Conservation (phyloP, 805 yeast genomes). For the Schwanniomyces occidentalis region DNA sequence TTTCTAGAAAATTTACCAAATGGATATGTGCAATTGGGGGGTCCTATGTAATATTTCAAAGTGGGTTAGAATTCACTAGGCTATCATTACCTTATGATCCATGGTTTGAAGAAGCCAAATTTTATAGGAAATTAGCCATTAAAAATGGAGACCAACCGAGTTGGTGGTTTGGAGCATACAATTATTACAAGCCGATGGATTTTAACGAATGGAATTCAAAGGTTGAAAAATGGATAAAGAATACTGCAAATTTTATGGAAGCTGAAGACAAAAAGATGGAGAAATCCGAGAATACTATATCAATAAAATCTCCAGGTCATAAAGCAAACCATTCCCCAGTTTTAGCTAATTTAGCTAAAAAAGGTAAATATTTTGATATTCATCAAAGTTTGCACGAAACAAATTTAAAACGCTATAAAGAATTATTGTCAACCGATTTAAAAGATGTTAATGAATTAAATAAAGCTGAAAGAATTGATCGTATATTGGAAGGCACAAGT, state of each 20-base stretch:
- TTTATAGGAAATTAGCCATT: slow-evolving; percentile 51
- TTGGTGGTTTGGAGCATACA: slow-evolving; percentile 69
- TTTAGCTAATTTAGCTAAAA: slow-evolving; percentile 12
- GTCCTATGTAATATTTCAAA: slow-evolving; percentile 47
- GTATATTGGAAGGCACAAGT: slow-evolving; percentile 32
- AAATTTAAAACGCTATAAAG: slow-evolving; percentile 19
- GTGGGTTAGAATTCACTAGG: slow-evolving; percentile 58
- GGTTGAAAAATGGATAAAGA: slow-evolving; percentile 17
- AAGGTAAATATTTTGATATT: slow-evolving; percentile 31
- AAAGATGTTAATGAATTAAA: slow-evolving; percentile 35
- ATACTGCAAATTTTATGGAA: slow-evolving; percentile 12
- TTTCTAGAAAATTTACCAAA: slow-evolving; percentile 13
- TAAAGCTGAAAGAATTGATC: slow-evolving; percentile 36
- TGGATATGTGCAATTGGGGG: slow-evolving; percentile 33
- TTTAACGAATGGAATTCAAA: slow-evolving; percentile 35
- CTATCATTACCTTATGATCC: slow-evolving; percentile 55
- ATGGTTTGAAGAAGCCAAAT: slow-evolving; percentile 67
- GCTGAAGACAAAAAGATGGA: slow-evolving; percentile 1
- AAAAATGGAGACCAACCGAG: slow-evolving; percentile 49
- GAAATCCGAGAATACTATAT: background rate
- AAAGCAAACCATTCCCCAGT: slow-evolving; percentile 6
- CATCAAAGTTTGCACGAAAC: slow-evolving; percentile 25
- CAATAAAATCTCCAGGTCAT: background rate
- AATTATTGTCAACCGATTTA: slow-evolving; percentile 26
- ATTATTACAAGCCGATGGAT: slow-evolving; percentile 53